Base-by-base conservation (phyloP, 1,284 basidiomycete genomes). In the Puccinia hordei region DNA sequence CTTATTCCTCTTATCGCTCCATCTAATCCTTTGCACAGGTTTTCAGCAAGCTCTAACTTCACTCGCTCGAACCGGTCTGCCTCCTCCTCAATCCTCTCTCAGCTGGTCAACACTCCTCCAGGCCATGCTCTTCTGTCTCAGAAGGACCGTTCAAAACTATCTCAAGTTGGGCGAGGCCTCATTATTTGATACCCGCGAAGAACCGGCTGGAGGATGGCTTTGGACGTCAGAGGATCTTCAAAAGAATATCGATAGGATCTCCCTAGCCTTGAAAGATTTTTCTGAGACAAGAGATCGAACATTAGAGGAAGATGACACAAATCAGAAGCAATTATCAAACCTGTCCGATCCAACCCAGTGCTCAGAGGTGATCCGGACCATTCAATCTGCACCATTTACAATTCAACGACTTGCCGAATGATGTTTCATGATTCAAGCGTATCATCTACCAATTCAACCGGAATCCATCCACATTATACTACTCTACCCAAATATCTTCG, bases 401-500 rank as follows among this genome's bases (percentile, higher is more conserved):
- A 71, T 79, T 35, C 77, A 79, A 63, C 65, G 77, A 27, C 57
- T 79, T 1, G 35, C 55, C 41, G 66, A 79, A 72, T 79, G 2
- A 55, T 79, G 30, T 35, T 41, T 19, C 69, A 33, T 24, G 24
- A 55, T 17, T 38, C 75, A 10, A 57, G 41, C 15, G 12, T 38
- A n/a, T 65, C 61, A 49, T 24, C 35, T 17, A 15, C 59, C 59
- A 59, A 59, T 38, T 49, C 66, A 27, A 46, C 44, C 2, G 66
- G 66, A 24, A 69, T 78, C 27, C 77, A 79, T 72, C 66, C 66
- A 24, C 77, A 79, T 51, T 79, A 79, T 38, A 57, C 66, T 8
- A 71, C 77, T 22, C 55, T 79, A 33, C 77, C 77, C 22, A 79
- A 79, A 63, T 79, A 72, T 63, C 46, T 79, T 17, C 19, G 77